A percentile compares a stretch with the other conserved stretches of the same genome.
These are phyloP conservation scores for Coemansia sp. DNA, from an alignment of 192 early-diverging fungal species.

Conservation along the genomic window DNA sequence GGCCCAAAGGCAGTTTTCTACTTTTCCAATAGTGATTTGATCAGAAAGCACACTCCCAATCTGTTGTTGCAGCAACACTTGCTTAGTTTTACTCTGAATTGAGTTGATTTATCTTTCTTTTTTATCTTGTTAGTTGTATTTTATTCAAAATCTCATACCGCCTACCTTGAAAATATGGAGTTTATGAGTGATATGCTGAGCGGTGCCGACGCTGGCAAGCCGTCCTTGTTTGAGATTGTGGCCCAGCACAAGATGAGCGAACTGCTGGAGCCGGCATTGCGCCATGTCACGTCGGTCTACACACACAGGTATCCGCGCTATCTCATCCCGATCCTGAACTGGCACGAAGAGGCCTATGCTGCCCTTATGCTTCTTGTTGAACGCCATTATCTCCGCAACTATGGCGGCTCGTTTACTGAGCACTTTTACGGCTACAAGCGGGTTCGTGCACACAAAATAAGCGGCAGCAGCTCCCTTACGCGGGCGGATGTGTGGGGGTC, in stretches of 20 bases:
- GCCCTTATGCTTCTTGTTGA: slow-evolving; percentile 78
- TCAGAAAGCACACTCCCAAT: too few species aligned
- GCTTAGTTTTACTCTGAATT: too few species aligned
- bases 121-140: too few species aligned
- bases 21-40: too few species aligned
- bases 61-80: too few species aligned
- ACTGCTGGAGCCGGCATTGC: slow-evolving; percentile 81
- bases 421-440: slow-evolving; percentile 90
- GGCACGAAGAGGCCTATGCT: slow-evolving; percentile 83
- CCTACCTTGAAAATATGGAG: slow-evolving; percentile 59
- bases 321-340: slow-evolving; percentile 71
- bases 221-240: slow-evolving; percentile 89
- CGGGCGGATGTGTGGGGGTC: slow-evolving; percentile 61
- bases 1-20: too few species aligned
- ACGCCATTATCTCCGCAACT: slow-evolving; percentile 79
- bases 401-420: slow-evolving; percentile 83
- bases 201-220: slow-evolving; percentile 71
- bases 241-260: slow-evolving; percentile 82
- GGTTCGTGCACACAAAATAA: slow-evolving; percentile 54
- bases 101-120: too few species aligned
- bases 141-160: not conserved
- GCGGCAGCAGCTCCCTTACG: slow-evolving; percentile 47
- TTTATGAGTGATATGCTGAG: slow-evolving; percentile 80
- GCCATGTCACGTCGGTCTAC: slow-evolving; percentile 81
- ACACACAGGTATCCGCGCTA: slow-evolving; percentile 87